Percentiles rank a stretch among this genome's conserved stretches.
These are phyloP conservation scores for Colletotrichum horii DNA, from an alignment of 2,329 filamentous ascomycete species.

Conservation along the genomic window DNA sequence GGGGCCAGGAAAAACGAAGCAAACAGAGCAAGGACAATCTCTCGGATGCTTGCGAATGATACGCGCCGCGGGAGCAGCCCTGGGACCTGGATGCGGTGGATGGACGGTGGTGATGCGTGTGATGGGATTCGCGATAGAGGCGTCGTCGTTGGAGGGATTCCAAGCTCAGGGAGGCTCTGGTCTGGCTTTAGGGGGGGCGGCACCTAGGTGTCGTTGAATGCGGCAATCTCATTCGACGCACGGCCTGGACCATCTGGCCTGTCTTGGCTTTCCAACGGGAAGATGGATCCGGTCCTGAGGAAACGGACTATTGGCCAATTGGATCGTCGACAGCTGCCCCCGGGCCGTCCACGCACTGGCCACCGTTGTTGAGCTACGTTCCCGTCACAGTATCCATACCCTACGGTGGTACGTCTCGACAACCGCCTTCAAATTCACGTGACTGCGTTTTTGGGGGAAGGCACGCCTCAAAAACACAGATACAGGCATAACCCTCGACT, in stretches of 20 bases:
- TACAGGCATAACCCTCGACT: neutral
- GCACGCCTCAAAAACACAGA: neutral
- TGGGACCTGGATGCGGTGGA: neutral
- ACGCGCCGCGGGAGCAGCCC: neutral
- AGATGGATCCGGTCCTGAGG: slow-evolving; percentile 9
- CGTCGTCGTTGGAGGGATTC: neutral
- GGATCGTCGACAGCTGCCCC: neutral
- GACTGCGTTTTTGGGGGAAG: neutral
- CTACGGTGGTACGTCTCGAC: neutral
- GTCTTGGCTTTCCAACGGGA: neutral
- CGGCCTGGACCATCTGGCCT: neutral
- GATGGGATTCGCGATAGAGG: neutral
- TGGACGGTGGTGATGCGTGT: neutral
- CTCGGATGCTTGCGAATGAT: neutral
- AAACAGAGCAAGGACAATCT: neutral
- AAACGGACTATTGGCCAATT: neutral
- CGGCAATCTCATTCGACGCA: neutral
- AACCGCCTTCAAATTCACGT: neutral
- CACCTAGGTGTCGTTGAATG: slow-evolving; percentile 1
- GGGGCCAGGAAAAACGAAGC: neutral
- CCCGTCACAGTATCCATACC: neutral
- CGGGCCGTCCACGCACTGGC: neutral
- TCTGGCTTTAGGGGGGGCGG: neutral
- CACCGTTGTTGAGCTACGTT: neutral
- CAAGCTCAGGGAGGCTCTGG: neutral